Percentiles rank a stretch among this genome's conserved stretches.
These are phyloP conservation scores for Trifolium dubium DNA, from an alignment of 306 rosid genomes.

Conservation along the genomic window DNA sequence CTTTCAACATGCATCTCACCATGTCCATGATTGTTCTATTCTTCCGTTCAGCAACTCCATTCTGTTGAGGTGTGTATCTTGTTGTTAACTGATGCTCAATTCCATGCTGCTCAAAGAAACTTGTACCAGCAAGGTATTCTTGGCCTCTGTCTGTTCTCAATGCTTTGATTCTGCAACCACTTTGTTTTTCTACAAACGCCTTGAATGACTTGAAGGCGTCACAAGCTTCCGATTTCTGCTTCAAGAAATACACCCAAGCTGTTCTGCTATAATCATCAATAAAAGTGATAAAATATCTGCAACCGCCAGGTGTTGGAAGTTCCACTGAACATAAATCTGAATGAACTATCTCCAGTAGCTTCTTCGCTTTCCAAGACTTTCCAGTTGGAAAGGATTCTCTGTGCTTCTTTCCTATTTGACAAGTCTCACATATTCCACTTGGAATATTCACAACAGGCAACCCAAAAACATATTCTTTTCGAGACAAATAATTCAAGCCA, in stretches of 20 bases:
- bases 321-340: too few relatives aligned
- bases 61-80: neutral
- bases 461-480: neutral
- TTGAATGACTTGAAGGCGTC: neutral
- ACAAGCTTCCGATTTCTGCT: neutral
- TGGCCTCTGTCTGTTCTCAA: neutral
- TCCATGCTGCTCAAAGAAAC: neutral
- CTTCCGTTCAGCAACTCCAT: neutral
- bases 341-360: too few relatives aligned
- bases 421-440: neutral
- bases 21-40: too few relatives aligned
- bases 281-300: too few relatives aligned
- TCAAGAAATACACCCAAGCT: too few relatives aligned
- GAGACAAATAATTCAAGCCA: neutral
- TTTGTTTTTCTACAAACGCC: neutral
- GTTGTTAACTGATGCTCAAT: neutral
- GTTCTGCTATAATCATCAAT: too few relatives aligned
- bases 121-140: neutral
- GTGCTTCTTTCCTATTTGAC: neutral
- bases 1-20: neutral
- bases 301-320: too few relatives aligned
- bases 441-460: neutral
- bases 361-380: too few relatives aligned
- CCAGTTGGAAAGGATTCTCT: neutral
- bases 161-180: neutral